phyloP scores from a whole-genome alignment of 257 asterid genomes.

The Lycium barbarum region DNA sequence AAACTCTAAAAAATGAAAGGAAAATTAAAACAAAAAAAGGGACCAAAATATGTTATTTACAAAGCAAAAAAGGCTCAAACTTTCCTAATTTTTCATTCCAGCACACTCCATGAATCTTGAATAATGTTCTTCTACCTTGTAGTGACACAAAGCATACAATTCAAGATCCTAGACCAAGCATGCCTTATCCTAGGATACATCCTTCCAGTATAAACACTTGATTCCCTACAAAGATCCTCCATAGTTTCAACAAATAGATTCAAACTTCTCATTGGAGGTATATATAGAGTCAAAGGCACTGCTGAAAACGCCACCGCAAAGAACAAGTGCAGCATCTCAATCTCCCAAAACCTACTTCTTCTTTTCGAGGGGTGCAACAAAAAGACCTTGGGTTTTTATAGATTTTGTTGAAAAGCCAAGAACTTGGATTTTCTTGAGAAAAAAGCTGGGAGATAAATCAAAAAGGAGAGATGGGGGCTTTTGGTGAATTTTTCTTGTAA shows the following conservation, averaged over 20 bases:
- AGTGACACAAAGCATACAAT: constrained; percentile 52
- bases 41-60: not conserved
- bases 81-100: not conserved
- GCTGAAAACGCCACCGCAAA: constrained; percentile 83
- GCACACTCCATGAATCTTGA: not conserved
- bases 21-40: not conserved
- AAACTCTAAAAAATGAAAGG: not conserved
- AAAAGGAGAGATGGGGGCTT: not conserved
- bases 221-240: constrained; percentile 73
- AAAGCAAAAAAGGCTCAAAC: constrained; percentile 1
- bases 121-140: constrained; percentile 36
- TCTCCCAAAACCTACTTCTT: not conserved
- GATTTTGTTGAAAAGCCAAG: constrained; percentile 3
- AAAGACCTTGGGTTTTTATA: not conserved
- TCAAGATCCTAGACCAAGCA: constrained; percentile 75
- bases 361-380: not conserved
- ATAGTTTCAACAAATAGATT: constrained; percentile 70
- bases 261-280: constrained; percentile 87
- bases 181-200: constrained; percentile 66
- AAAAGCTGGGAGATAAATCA: not conserved
- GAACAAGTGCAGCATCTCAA: constrained; percentile 67
- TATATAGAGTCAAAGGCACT: constrained; percentile 80
- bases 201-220: constrained; percentile 59
- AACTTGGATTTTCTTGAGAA: constrained; percentile 9
- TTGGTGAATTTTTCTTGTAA: not conserved